A percentile compares a stretch with the other conserved stretches of the same genome.
Conservation (phyloP, 352 stramenopile species). For the Phytopythium boreale region DNA sequence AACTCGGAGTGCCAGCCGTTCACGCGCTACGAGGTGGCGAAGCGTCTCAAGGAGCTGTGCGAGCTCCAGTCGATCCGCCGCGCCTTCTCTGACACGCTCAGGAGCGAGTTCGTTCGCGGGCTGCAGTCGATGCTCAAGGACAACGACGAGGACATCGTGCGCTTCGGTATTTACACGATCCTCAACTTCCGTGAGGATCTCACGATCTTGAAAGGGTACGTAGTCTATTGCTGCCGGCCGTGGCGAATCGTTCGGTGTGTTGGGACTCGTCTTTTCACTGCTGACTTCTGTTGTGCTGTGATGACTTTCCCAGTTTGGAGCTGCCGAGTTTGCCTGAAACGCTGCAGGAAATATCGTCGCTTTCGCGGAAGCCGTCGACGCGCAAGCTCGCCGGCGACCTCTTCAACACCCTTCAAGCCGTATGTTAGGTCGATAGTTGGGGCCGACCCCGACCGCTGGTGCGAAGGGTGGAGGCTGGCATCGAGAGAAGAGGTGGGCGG, state of each 20-base stretch:
- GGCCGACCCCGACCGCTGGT: slow-evolving; percentile 3
- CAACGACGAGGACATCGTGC: slow-evolving; percentile 70
- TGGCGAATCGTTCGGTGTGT: neutral
- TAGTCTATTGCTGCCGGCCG: slow-evolving; percentile 1
- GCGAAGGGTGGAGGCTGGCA: slow-evolving; percentile 1
- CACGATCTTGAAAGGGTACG: slow-evolving; percentile 40
- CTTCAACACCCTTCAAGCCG: slow-evolving; percentile 53
- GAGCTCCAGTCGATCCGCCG: slow-evolving; percentile 49
- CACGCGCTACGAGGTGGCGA: slow-evolving; percentile 64
- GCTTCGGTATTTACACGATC: slow-evolving; percentile 72
- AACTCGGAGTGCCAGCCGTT: slow-evolving; percentile 41
- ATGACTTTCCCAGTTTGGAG: slow-evolving; percentile 31
- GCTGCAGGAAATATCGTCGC: slow-evolving; percentile 48
- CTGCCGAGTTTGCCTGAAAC: slow-evolving; percentile 57
- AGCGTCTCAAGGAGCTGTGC: slow-evolving; percentile 75
- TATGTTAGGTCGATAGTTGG: slow-evolving; percentile 32
- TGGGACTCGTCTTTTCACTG: neutral
- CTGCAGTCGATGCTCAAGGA: slow-evolving; percentile 66
- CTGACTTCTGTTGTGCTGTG: slow-evolving; percentile 1
- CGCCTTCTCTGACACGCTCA: slow-evolving; percentile 34
- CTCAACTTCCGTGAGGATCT: slow-evolving; percentile 63
- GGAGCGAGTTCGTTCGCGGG: slow-evolving; percentile 46
- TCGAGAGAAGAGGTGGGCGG: slow-evolving; percentile 5
- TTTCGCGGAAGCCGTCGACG: slow-evolving; percentile 64
- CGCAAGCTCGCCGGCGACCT: slow-evolving; percentile 69